phyloP scores from a whole-genome alignment of 2,329 filamentous ascomycete species.

The Colletotrichum musae region DNA sequence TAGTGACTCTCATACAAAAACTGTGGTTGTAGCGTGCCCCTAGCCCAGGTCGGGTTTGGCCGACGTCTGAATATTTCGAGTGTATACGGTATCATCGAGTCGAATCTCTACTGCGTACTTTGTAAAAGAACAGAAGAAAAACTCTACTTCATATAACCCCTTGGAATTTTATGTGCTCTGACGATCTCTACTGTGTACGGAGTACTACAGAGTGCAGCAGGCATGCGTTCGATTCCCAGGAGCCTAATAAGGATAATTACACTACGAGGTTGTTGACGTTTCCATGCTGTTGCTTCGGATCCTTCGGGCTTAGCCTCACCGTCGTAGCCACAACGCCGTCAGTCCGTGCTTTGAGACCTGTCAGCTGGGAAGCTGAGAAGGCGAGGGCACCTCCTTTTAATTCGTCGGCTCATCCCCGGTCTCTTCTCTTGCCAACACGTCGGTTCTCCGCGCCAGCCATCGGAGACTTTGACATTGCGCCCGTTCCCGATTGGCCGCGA shows the following conservation, averaged over 20 bases:
- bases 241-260: too few species aligned
- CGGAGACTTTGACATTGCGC: constrained; percentile 13
- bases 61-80: too few species aligned
- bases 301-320: constrained; percentile 23
- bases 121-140: too few species aligned
- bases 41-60: too few species aligned
- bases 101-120: neutral
- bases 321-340: constrained; percentile 12
- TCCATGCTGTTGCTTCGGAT: constrained; percentile 1
- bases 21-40: too few species aligned
- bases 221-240: constrained; percentile 24
- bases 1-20: too few species aligned
- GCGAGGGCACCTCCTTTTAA: neutral
- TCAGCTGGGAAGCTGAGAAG: constrained; percentile 6
- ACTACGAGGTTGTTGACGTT: too few species aligned
- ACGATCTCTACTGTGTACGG: neutral
- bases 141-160: too few species aligned
- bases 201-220: neutral
- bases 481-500: constrained; percentile 2
- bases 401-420: constrained; percentile 10
- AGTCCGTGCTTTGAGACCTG: constrained; percentile 35
- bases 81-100: too few species aligned
- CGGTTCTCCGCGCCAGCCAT: constrained; percentile 2
- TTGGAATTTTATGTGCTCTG: too few species aligned
- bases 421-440: neutral